Evolutionary conservation across 2,329 filamentous ascomycete genomes (phyloP).

Genomic region (Diaporthe amygdali): DNA sequence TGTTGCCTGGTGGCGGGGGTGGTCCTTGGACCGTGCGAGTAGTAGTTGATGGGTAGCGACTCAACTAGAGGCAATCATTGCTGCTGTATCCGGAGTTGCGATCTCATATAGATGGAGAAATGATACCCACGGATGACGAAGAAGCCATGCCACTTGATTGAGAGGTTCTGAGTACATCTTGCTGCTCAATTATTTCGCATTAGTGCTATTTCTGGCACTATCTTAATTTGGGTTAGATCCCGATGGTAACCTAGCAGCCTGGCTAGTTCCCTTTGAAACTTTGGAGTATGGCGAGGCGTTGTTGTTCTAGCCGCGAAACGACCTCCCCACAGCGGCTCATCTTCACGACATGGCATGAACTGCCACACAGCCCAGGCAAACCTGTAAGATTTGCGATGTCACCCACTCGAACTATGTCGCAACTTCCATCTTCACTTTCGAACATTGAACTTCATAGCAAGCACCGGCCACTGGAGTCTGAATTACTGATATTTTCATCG

Average conservation of each 20-base stretch:
- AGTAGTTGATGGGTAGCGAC: constrained; percentile 10
- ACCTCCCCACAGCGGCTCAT: no score
- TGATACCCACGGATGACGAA: constrained; percentile 26
- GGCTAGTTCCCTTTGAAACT: neutral
- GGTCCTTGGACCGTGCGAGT: neutral
- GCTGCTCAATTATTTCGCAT: neutral
- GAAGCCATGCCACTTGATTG: neutral
- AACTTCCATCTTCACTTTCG: neutral
- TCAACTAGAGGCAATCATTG: constrained; percentile 21
- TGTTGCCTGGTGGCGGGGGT: neutral
- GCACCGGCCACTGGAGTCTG: no score
- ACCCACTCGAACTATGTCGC: neutral
- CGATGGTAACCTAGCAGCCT: no score
- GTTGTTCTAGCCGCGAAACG: no score
- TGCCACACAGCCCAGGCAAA: no score
- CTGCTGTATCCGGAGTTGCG: constrained; percentile 23
- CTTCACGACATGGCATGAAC: no score
- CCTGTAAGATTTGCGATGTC: no score
- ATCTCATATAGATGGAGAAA: constrained; percentile 27
- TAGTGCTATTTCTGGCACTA: no score
- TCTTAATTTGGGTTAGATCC: neutral
- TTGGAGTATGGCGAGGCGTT: no score
- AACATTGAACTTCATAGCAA: neutral
- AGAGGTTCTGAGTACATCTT: neutral
- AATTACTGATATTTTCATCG: no score